phyloP scores from a whole-genome alignment of 1,284 basidiomycete species.

The Ceratorhiza oryzae-sativae region DNA sequence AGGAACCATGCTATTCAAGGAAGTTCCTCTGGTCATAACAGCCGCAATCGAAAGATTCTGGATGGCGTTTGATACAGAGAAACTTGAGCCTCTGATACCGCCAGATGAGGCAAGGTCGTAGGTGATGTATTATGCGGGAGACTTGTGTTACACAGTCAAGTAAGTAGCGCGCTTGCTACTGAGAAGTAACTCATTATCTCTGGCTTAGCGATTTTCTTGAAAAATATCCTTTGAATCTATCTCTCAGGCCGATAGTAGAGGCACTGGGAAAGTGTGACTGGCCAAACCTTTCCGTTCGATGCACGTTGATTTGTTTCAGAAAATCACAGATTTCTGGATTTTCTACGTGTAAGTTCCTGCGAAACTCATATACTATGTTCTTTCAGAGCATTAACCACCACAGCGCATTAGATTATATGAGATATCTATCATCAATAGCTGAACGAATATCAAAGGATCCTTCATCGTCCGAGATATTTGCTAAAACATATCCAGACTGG shows the following conservation, averaged over 20 bases:
- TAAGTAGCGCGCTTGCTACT: not conserved
- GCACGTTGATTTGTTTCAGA: conserved; percentile 7
- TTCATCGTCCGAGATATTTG: not conserved
- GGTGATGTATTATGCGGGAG: conserved; percentile 10
- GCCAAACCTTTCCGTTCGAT: not conserved
- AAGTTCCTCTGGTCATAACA: not conserved
- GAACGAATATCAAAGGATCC: not conserved
- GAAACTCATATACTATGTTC: not conserved
- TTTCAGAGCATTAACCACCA: too few species aligned
- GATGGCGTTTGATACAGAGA: conserved; percentile 11
- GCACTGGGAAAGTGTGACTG: conserved; percentile 4
- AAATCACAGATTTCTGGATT: not conserved
- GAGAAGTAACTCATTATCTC: not conserved
- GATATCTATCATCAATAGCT: not conserved
- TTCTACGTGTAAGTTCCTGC: not conserved
- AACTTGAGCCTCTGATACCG: not conserved
- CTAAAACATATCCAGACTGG: conserved; percentile 7
- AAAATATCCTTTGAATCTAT: not conserved
- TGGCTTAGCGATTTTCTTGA: not conserved
- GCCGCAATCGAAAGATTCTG: conserved; percentile 10
- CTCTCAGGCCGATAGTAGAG: not conserved
- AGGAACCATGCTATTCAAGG: not conserved
- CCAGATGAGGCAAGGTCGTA: conserved; percentile 1
- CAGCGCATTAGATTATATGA: not conserved
- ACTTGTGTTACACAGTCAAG: not conserved